phyloP scores from a whole-genome alignment of 805 yeast genomes.

The Candida argentea region DNA sequence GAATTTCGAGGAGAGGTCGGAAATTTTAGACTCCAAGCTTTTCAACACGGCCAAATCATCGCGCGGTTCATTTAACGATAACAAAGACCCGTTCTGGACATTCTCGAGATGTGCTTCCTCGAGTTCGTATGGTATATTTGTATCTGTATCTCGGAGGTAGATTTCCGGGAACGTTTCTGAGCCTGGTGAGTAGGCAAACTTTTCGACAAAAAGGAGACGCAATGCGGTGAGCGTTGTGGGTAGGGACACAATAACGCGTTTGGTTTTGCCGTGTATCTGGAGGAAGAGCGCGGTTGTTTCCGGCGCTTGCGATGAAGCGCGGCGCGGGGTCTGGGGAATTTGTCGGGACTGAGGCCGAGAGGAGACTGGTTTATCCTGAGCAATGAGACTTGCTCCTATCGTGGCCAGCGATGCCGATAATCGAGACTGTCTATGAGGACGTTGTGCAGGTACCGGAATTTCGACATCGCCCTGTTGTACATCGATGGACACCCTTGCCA shows the following conservation, averaged over 20 bases:
- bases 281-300: constrained; percentile 41
- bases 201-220: constrained; percentile 72
- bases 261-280: constrained; percentile 42
- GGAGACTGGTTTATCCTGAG: not conserved
- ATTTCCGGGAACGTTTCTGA: constrained; percentile 66
- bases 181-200: constrained; percentile 76
- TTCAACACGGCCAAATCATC: constrained; percentile 8
- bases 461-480: constrained; percentile 4
- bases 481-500: no score
- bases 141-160: constrained; percentile 52
- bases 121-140: constrained; percentile 63
- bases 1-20: constrained; percentile 9
- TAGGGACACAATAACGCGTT: constrained; percentile 36
- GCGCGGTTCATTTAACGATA: constrained; percentile 47
- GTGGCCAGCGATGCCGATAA: not conserved
- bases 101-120: constrained; percentile 61
- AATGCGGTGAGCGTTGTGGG: constrained; percentile 45
- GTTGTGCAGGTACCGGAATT: constrained; percentile 1
- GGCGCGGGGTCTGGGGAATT: not conserved
- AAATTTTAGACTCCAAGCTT: constrained; percentile 12
- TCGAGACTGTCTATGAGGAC: not conserved
- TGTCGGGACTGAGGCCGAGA: not conserved
- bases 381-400: not conserved
- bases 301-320: not conserved
- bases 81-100: constrained; percentile 46